These are phyloP conservation scores for Cercospora zeae-maydis DNA, from an alignment of 2,329 filamentous ascomycete genomes.

Conservation along the genomic window DNA sequence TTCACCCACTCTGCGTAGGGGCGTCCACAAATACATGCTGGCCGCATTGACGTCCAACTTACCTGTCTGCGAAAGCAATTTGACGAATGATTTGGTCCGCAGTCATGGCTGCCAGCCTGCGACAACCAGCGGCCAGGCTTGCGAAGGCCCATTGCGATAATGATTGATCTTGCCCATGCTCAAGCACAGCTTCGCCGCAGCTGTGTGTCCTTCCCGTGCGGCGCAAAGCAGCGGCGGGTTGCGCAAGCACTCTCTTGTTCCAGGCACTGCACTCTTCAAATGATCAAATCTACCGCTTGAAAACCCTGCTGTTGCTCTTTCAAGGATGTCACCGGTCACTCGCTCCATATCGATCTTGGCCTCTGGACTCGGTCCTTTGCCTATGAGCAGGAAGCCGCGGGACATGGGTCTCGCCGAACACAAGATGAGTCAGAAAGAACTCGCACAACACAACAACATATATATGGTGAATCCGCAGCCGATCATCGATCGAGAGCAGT, in stretches of 20 bases:
- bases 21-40: not conserved
- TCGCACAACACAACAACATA: too few relatives aligned
- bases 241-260: not conserved
- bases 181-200: not conserved
- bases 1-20: not conserved
- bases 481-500: too few relatives aligned
- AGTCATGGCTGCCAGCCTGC: not conserved
- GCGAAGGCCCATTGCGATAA: not conserved
- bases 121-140: not conserved
- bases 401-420: too few relatives aligned
- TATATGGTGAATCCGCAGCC: too few relatives aligned
- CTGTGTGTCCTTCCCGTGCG: not conserved
- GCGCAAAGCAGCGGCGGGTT: not conserved
- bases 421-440: too few relatives aligned
- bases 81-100: too few relatives aligned
- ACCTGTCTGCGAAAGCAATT: not conserved
- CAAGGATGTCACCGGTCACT: not conserved
- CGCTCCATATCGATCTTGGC: not conserved
- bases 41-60: not conserved
- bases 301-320: not conserved
- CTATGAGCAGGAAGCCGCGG: not conserved
- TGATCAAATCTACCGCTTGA: not conserved
- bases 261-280: not conserved
- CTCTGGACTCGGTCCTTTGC: not conserved
- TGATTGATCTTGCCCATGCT: not conserved